Conservation (phyloP, 176 grass and related monocot genomes). For the Triticum aestivum region IWGSC_CS_RefSeq_v2.1 NC_057803.1:85966618-85967117, state of each 20-base stretch:
- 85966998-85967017: not conserved
- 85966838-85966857: not conserved
- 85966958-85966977: not conserved
- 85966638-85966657: slow-evolving; percentile 5
- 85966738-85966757: not conserved
- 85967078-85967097: not conserved
- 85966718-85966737: not conserved
- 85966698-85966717: not conserved
- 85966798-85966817: not conserved
- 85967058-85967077: not conserved
- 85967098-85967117: not conserved
- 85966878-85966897: not conserved
- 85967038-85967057: not conserved
- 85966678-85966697: not conserved
- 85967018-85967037: not conserved
- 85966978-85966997: not conserved
- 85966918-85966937: not conserved
- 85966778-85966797: not conserved
- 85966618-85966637: not conserved
- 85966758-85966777: not conserved
- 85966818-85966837: not conserved
- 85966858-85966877: not conserved
- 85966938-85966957: not conserved
- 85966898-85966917: not conserved
- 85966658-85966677: not conserved